Evolutionary conservation across 179 eudicot genomes (phyloP), one percentile per base, ranked within the genome.

Genomic region (Sideroxylon spinosum): DNA sequence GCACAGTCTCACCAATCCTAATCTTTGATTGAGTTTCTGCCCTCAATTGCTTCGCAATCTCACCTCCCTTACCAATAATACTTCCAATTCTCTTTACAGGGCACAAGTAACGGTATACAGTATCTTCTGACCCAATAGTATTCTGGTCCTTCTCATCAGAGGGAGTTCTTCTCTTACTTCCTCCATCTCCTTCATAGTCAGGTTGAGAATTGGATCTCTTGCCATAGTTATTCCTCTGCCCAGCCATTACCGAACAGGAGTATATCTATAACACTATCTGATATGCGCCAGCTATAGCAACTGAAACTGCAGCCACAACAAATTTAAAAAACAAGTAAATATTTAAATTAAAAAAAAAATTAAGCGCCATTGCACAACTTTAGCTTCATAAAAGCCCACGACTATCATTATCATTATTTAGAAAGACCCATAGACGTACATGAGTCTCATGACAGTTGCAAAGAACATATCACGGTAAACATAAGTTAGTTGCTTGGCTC

Each of bases 31-130:
- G 78, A 78, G 88, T 87, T 32, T 87, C 84, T 5, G 85, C 83
- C 73, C 90, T 79, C 61, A 87, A 13, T 68, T 87, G 88, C 70
- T 83, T 85, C 0, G 81, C 88, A 46, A 87, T 87, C 75, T 87
- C 90, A 1, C 90, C 90, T 37, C 88, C 90, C 60, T 78, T 81
- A 19, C 90, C 90, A 53, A 87, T 85, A 29, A 87, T 87, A 78
- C 88, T 85, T 64, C 90, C 90, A 28, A 87, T 85, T 70, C 80
- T 85, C 66, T 82, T 78, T 32, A 66, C 67, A 13, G 86, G 90
- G 73, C 87, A 86, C 48, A 86, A 73, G 77, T 86, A 86, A 26
- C 89, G 85, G 68, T 65, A 87, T 67, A 87, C 84, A 77, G 88
- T 85, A 78, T 85, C 88, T 13, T 87, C 88, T 12, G 79, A 63